Evolutionary conservation across 1,139 yeast species (phyloP).

Genomic region (Nakaseomyces delphensis): DNA sequence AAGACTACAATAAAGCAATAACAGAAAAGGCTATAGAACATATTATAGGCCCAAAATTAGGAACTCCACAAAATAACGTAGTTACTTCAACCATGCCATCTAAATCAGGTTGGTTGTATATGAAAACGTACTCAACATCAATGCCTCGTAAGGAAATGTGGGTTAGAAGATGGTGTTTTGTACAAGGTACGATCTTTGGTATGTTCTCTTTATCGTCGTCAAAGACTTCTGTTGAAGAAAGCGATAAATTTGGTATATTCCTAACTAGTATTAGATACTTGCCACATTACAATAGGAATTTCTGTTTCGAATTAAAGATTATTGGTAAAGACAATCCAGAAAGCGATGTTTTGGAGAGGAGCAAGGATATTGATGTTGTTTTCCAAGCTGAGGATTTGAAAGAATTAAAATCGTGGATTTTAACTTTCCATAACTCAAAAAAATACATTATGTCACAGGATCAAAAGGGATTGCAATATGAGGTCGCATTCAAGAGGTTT

Average conservation of each 20-base stretch:
- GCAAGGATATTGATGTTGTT: conserved; percentile 36
- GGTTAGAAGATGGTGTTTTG: conserved; percentile 84
- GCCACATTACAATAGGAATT: conserved; percentile 66
- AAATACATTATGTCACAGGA: conserved; percentile 31
- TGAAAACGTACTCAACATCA: conserved; percentile 54
- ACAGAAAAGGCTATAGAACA: conserved; percentile 12
- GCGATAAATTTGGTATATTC: conserved; percentile 77
- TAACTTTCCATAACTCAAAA: conserved; percentile 57
- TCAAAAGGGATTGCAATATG: conserved; percentile 36
- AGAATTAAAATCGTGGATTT: conserved; percentile 72
- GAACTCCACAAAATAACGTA: conserved; percentile 7
- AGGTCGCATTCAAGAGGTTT: conserved; percentile 52
- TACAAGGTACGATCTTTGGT: conserved; percentile 79
- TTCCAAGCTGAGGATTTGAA: conserved; percentile 69
- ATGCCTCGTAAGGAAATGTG: conserved; percentile 57
- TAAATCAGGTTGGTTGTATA: conserved; percentile 80
- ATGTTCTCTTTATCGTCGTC: conserved; percentile 61
- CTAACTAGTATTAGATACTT: conserved; percentile 53
- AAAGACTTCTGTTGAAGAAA: conserved; percentile 73
- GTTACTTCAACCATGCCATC: conserved; percentile 9
- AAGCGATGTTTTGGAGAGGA: conserved; percentile 10
- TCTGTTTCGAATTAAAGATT: conserved; percentile 75
- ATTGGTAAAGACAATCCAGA: conserved; percentile 34
- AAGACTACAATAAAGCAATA: conserved; percentile 44
- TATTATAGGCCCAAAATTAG: conserved; percentile 11